Percentiles rank a stretch among this genome's conserved stretches.
Evolutionary conservation across 805 yeast species (phyloP).

Genomic region (Huiozyma naganishii): DNA sequence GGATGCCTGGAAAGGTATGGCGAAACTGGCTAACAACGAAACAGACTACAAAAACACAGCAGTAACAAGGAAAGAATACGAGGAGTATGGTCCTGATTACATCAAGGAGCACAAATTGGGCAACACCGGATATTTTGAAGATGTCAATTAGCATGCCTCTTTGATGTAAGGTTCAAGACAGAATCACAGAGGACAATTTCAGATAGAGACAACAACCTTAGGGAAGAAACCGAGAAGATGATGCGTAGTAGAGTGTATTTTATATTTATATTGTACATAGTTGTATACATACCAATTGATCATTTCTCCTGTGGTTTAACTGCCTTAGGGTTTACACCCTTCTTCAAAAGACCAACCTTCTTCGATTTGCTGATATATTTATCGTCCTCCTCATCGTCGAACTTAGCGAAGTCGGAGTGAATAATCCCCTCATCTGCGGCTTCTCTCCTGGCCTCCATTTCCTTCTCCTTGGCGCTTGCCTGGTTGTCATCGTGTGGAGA

Average conservation of each 20-base stretch:
- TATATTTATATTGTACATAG: background rate
- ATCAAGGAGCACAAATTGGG: slow-evolving; percentile 80
- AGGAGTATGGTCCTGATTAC: slow-evolving; percentile 83
- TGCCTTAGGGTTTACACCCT: slow-evolving; percentile 60
- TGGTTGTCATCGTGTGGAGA: slow-evolving; percentile 76
- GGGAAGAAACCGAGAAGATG: too few species aligned
- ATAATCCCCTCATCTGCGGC: slow-evolving; percentile 74
- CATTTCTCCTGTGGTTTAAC: slow-evolving; percentile 7
- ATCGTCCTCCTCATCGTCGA: slow-evolving; percentile 67
- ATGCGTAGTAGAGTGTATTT: background rate
- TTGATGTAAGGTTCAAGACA: background rate
- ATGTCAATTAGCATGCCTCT: background rate
- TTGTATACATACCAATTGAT: background rate
- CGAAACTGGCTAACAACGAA: slow-evolving; percentile 51
- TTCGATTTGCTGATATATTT: slow-evolving; percentile 59
- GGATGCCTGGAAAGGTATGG: slow-evolving; percentile 95
- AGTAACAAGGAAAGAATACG: slow-evolving; percentile 63
- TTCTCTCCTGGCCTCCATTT: slow-evolving; percentile 68
- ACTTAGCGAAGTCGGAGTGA: slow-evolving; percentile 75
- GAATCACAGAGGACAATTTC: background rate
- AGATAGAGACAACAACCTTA: background rate
- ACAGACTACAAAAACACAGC: slow-evolving; percentile 36
- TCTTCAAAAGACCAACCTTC: slow-evolving; percentile 52
- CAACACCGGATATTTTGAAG: slow-evolving; percentile 30
- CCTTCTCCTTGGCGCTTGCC: slow-evolving; percentile 85